Percentiles rank a stretch among this genome's conserved stretches.
phyloP scores from a whole-genome alignment of 2,329 filamentous ascomycete species.

The Cytospora piceae region DNA sequence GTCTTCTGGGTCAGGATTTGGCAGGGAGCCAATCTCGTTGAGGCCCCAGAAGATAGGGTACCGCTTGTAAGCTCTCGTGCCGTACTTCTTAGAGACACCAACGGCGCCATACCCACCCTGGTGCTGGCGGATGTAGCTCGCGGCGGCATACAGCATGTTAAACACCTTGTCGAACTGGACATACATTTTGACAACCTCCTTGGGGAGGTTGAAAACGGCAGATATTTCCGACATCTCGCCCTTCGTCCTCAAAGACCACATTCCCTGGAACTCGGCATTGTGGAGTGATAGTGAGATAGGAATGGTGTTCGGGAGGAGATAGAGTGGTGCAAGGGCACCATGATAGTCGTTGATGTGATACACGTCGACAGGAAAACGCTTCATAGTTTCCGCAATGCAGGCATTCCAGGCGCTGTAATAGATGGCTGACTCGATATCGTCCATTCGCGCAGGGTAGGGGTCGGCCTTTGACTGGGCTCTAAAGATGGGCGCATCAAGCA shows the following conservation, averaged over 20 bases:
- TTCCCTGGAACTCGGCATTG: conserved; percentile 69
- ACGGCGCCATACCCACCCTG: conserved; percentile 68
- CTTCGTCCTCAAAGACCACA: conserved; percentile 67
- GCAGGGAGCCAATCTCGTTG: conserved; percentile 61
- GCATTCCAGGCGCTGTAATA: conserved; percentile 73
- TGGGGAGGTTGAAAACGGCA: conserved; percentile 63
- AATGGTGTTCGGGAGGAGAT: conserved; percentile 64
- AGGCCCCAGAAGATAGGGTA: conserved; percentile 71
- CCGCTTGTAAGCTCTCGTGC: conserved; percentile 51
- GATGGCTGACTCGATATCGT: conserved; percentile 65
- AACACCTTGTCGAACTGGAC: conserved; percentile 70
- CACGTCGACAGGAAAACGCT: conserved; percentile 51
- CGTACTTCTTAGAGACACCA: conserved; percentile 68
- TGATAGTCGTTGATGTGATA: conserved; percentile 47
- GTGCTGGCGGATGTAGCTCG: conserved; percentile 64
- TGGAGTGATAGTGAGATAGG: conserved; percentile 66
- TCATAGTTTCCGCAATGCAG: conserved; percentile 63
- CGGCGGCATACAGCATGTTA: conserved; percentile 65
- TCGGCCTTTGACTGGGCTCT: conserved; percentile 63
- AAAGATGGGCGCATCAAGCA: conserved; percentile 69
- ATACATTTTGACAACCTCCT: conserved; percentile 59
- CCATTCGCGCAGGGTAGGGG: conserved; percentile 69
- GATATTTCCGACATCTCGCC: conserved; percentile 63
- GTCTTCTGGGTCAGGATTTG: conserved; percentile 66
- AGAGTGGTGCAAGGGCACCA: conserved; percentile 57